phyloP scores from a whole-genome alignment of 2,329 filamentous ascomycete species.

The Alternaria arborescens region DNA sequence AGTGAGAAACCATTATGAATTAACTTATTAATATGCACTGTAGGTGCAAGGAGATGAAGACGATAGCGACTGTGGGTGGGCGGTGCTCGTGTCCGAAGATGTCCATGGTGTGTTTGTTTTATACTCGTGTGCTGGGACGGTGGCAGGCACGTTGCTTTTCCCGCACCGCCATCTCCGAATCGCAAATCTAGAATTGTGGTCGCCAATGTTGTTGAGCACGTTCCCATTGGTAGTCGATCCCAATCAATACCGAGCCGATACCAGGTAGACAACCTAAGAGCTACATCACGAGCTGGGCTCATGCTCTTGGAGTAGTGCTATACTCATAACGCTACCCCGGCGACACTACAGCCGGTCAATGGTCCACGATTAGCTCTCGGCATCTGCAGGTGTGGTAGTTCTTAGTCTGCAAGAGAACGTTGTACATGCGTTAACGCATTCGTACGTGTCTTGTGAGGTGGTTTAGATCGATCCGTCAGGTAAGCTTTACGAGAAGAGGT shows the following conservation, averaged over 20 bases:
- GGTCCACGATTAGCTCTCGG: not conserved
- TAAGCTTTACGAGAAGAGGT: not conserved
- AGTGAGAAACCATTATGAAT: constrained; percentile 1
- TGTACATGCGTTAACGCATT: not conserved
- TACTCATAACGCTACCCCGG: not conserved
- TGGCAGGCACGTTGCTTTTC: not conserved
- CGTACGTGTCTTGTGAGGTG: not conserved
- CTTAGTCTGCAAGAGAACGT: not conserved
- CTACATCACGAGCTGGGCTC: not conserved
- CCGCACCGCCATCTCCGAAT: not conserved
- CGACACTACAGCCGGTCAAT: not conserved
- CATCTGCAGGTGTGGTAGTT: not conserved
- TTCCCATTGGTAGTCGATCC: not conserved
- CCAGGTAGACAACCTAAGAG: not conserved
- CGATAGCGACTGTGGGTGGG: not conserved
- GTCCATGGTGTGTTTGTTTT: not conserved
- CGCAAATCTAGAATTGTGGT: not conserved
- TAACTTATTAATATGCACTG: not conserved
- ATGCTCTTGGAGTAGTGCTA: not conserved
- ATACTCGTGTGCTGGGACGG: not conserved
- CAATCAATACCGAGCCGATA: not conserved
- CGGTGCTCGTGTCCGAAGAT: not conserved
- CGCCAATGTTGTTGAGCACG: constrained; percentile 3
- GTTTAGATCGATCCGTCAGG: not conserved
- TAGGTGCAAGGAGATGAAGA: not conserved